These are phyloP conservation scores for Tricholomella constricta DNA, from an alignment of 768 basidiomycete genomes.

Conservation along the genomic window DNA sequence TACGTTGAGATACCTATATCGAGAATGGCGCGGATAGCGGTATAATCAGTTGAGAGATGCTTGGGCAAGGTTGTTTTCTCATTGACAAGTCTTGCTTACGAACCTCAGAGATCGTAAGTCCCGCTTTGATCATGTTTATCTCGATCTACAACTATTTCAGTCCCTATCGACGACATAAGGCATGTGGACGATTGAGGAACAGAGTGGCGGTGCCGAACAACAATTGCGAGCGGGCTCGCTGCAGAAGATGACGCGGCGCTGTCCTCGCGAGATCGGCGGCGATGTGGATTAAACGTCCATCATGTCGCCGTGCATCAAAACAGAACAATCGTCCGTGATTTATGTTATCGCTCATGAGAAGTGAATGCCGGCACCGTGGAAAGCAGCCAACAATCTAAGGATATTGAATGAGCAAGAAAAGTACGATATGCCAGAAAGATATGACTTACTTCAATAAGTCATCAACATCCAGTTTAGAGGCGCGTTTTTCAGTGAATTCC, in stretches of 20 bases:
- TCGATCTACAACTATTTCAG: constrained; percentile 1
- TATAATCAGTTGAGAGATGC: no score
- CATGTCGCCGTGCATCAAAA: neutral
- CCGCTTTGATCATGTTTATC: neutral
- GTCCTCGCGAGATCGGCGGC: neutral
- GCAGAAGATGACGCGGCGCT: neutral
- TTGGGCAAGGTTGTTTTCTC: no score
- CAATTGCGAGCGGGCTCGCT: neutral
- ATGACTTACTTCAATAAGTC: constrained; percentile 80
- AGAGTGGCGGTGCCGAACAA: neutral
- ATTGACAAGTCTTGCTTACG: neutral
- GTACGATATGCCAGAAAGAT: neutral
- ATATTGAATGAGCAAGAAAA: constrained; percentile 6
- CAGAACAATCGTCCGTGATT: neutral
- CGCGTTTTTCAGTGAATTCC: constrained; percentile 74
- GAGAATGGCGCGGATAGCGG: no score
- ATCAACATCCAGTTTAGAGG: constrained; percentile 92
- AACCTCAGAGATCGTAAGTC: neutral
- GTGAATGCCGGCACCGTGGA: constrained; percentile 75
- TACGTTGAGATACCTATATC: no score
- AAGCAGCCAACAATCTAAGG: constrained; percentile 67
- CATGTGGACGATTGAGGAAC: neutral
- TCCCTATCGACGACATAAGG: neutral
- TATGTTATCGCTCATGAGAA: constrained; percentile 48
- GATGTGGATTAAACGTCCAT: neutral